These are phyloP conservation scores for Lichenothelia convexa DNA, from an alignment of 495 filamentous ascomycete genomes.

Conservation along the genomic window DNA sequence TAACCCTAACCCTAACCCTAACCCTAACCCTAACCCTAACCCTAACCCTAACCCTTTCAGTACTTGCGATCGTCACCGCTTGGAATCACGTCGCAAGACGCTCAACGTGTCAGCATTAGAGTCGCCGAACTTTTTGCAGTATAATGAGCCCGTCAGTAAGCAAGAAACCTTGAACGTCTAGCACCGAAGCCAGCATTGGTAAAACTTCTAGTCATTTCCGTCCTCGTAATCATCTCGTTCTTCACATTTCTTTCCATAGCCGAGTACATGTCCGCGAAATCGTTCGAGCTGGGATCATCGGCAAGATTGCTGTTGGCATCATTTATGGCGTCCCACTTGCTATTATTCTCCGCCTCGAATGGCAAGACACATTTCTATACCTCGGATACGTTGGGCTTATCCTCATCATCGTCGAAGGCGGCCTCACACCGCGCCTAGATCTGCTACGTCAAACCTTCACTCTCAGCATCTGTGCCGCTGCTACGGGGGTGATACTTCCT, in stretches of 20 bases:
- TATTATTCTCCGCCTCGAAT: conserved; percentile 3
- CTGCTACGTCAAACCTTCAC: conserved; percentile 3
- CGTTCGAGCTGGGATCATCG: conserved; percentile 8
- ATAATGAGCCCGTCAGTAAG: no score
- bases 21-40: no score
- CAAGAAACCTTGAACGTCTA: no score
- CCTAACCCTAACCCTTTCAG: no score
- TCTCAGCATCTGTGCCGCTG: conserved; percentile 3
- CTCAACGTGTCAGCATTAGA: no score
- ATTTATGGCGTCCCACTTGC: conserved; percentile 7
- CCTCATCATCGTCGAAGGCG: conserved; percentile 9
- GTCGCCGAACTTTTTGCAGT: no score
- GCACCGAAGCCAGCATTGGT: no score
- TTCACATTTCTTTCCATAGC: conserved; percentile 1
- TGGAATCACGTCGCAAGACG: no score
- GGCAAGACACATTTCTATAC: conserved; percentile 6
- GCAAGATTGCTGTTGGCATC: conserved; percentile 6
- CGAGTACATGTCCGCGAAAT: conserved; percentile 1
- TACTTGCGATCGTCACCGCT: no score
- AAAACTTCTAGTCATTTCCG: neutral
- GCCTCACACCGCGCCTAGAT: conserved; percentile 4
- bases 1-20: no score
- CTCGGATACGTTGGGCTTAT: conserved; percentile 8
- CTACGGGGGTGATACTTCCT: conserved; percentile 2
- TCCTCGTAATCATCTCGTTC: conserved; percentile 1